These are phyloP conservation scores for Puccinia hordei DNA, from an alignment of 1,284 basidiomycete genomes.

Conservation along the genomic window DNA sequence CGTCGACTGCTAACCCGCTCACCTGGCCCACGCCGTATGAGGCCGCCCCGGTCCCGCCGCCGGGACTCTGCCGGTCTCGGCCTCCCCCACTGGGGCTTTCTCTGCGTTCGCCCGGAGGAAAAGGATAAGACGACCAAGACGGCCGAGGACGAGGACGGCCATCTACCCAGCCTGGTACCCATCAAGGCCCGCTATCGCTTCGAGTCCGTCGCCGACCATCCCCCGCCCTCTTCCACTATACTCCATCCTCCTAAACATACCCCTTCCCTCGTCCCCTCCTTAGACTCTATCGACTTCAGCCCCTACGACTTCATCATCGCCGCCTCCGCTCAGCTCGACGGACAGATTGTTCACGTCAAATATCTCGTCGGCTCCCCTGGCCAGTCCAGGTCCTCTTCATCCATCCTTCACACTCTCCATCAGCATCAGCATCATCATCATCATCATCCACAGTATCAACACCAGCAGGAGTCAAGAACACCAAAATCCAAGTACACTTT, in stretches of 20 bases:
- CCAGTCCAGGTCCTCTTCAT: neutral
- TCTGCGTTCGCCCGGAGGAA: neutral
- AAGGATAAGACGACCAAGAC: neutral
- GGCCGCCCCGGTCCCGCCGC: neutral
- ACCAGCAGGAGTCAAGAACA: neutral
- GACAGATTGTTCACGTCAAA: neutral
- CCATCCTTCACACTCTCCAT: neutral
- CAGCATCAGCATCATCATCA: neutral
- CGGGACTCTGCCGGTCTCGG: neutral
- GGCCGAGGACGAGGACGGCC: neutral
- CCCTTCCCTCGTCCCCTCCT: neutral
- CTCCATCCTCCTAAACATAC: neutral
- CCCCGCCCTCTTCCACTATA: neutral
- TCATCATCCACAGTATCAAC: neutral
- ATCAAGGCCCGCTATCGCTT: neutral
- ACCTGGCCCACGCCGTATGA: neutral
- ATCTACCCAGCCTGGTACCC: constrained; percentile 2
- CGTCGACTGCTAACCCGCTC: neutral
- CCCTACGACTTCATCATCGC: constrained; percentile 18
- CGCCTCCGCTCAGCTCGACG: neutral
- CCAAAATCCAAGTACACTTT: too few species aligned
- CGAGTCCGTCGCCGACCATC: neutral
- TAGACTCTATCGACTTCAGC: neutral
- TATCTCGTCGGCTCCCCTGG: neutral
- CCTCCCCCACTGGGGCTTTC: constrained; percentile 1